These are phyloP conservation scores for Periglandula ipomoeae DNA, from an alignment of 2,329 filamentous ascomycete genomes.

Conservation along the genomic window DNA sequence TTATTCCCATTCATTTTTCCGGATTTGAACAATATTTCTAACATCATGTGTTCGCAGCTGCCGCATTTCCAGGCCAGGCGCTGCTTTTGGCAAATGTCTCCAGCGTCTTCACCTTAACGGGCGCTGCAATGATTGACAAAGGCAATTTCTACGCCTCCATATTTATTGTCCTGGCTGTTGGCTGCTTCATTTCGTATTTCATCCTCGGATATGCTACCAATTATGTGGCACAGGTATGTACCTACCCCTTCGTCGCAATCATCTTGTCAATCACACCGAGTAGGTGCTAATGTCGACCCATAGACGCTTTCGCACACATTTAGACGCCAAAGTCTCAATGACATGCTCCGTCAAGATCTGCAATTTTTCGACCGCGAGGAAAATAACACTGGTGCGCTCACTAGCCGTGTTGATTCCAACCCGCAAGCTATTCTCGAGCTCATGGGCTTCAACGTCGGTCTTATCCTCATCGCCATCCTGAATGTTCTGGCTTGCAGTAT, in stretches of 20 bases:
- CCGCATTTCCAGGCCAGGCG: constrained; percentile 33
- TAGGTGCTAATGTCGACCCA: not conserved
- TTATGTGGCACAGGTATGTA: constrained; percentile 23
- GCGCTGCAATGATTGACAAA: constrained; percentile 13
- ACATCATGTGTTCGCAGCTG: constrained; percentile 15
- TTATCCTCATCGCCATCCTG: constrained; percentile 35
- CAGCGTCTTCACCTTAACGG: constrained; percentile 29
- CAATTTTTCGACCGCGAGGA: constrained; percentile 33
- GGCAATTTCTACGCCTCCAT: constrained; percentile 46
- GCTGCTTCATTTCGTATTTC: constrained; percentile 34
- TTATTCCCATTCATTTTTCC: not conserved
- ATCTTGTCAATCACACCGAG: too few relatives aligned
- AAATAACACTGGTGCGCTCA: constrained; percentile 29
- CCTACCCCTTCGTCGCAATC: too few relatives aligned
- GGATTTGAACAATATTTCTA: too few relatives aligned
- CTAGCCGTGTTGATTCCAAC: constrained; percentile 30
- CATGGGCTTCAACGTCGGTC: constrained; percentile 32
- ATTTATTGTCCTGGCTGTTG: constrained; percentile 44
- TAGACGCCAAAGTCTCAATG: constrained; percentile 18
- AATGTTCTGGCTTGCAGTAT: constrained; percentile 36
- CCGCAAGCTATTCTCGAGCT: constrained; percentile 31
- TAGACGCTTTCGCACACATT: constrained; percentile 19
- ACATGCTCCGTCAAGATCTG: constrained; percentile 31
- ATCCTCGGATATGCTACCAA: constrained; percentile 27
- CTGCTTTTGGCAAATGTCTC: constrained; percentile 32